Evolutionary conservation across 306 rosid species (phyloP).

Genomic region (Potentilla sterilis): DNA sequence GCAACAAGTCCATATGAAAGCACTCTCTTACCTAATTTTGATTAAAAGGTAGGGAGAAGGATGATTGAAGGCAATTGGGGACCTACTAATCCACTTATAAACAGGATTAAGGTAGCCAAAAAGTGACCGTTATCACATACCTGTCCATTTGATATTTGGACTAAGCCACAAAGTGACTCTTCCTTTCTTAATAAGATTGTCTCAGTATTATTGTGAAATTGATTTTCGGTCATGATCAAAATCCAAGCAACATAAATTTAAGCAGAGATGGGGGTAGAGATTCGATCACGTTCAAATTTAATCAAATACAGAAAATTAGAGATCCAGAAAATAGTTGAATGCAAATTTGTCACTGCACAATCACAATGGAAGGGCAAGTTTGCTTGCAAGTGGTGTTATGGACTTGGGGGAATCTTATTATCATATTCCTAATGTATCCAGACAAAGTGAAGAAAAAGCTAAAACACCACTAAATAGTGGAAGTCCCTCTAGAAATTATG

Average conservation of each 20-base stretch:
- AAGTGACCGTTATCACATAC: slow-evolving; percentile 3
- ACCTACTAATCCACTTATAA: neutral
- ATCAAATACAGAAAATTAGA: neutral
- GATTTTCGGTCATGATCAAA: too few species aligned
- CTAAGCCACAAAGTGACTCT: neutral
- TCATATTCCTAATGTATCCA: neutral
- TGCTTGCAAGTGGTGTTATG: slow-evolving; percentile 5
- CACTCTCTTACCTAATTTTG: neutral
- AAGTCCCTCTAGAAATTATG: neutral
- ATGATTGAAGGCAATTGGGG: neutral
- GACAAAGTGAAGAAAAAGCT: slow-evolving; percentile 1
- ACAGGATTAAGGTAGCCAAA: neutral
- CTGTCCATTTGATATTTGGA: neutral
- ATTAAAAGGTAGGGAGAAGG: neutral
- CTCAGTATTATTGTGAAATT: neutral
- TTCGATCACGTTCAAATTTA: neutral
- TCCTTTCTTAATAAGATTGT: neutral
- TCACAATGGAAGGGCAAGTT: neutral
- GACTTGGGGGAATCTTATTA: slow-evolving; percentile 1
- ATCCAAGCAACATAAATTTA: too few species aligned
- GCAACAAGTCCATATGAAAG: neutral
- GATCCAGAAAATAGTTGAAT: slow-evolving; percentile 5
- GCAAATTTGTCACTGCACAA: neutral
- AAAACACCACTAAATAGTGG: slow-evolving; percentile 15
- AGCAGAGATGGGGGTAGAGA: too few species aligned